Evolutionary conservation across 257 asterid species (phyloP).

Genomic region (Lycium ferocissimum): DNA sequence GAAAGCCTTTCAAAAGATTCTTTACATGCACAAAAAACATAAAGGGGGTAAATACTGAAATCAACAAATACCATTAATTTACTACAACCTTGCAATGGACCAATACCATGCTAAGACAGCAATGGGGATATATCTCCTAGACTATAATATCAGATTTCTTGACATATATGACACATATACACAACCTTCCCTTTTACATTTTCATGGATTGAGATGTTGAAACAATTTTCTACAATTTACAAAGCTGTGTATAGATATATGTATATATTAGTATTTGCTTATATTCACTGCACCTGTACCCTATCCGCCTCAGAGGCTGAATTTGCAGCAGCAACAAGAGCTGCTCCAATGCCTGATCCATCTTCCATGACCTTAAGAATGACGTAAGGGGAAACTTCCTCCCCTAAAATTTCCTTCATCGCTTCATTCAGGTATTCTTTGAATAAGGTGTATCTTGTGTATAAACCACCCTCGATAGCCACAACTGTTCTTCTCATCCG

Average conservation of each 20-base stretch:
- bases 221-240: constrained; percentile 48
- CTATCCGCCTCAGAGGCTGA: constrained; percentile 50
- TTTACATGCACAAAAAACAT: not conserved
- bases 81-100: not conserved
- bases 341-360: constrained; percentile 90
- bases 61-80: not conserved
- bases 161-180: constrained; percentile 27
- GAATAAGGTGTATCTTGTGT: constrained; percentile 68
- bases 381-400: constrained; percentile 63
- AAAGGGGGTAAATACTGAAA: constrained; percentile 6
- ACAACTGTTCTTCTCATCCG: constrained; percentile 73
- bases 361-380: constrained; percentile 66
- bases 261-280: constrained; percentile 30
- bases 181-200: constrained; percentile 32
- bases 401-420: constrained; percentile 69
- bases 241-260: constrained; percentile 37
- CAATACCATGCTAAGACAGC: constrained; percentile 23
- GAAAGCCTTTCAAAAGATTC: not conserved
- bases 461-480: constrained; percentile 80
- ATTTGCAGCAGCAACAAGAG: constrained; percentile 82
- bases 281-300: constrained; percentile 51
- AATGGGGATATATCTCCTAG: constrained; percentile 17
- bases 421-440: constrained; percentile 82
- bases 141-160: constrained; percentile 16
- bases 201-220: constrained; percentile 18